These are phyloP conservation scores for Yueomyces sp. DNA, from an alignment of 805 yeast genomes.

Conservation along the genomic window DNA sequence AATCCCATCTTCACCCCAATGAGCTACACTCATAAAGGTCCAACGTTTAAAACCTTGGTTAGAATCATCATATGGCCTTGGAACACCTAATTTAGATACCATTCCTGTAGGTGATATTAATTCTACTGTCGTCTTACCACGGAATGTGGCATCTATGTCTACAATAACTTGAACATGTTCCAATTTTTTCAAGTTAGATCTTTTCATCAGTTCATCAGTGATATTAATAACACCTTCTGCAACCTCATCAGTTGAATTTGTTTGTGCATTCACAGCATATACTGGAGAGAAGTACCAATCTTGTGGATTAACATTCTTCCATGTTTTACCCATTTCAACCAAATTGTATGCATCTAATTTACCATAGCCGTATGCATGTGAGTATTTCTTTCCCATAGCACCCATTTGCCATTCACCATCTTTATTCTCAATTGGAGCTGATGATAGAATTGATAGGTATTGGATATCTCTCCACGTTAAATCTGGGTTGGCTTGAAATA, in stretches of 20 bases:
- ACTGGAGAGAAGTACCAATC: slow-evolving; percentile 54
- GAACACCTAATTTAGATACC: slow-evolving; percentile 57
- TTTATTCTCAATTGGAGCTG: slow-evolving; percentile 49
- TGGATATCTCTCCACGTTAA: slow-evolving; percentile 95
- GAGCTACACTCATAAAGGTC: slow-evolving; percentile 97
- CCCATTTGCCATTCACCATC: slow-evolving; percentile 70
- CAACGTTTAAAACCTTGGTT: slow-evolving; percentile 56
- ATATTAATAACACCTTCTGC: slow-evolving; percentile 33
- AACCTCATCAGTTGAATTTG: slow-evolving; percentile 12
- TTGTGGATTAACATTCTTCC: slow-evolving; percentile 87
- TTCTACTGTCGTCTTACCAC: slow-evolving; percentile 60
- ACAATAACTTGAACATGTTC: slow-evolving; percentile 84
- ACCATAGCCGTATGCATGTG: slow-evolving; percentile 87
- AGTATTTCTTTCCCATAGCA: slow-evolving; percentile 53
- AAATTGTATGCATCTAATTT: slow-evolving; percentile 70
- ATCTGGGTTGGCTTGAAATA: slow-evolving; percentile 69
- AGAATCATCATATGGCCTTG: slow-evolving; percentile 45
- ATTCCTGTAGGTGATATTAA: slow-evolving; percentile 68
- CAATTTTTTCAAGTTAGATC: slow-evolving; percentile 50
- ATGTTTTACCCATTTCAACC: slow-evolving; percentile 56
- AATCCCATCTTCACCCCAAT: slow-evolving; percentile 88
- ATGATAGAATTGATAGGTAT: slow-evolving; percentile 59
- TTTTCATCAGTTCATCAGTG: slow-evolving; percentile 33
- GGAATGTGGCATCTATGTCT: slow-evolving; percentile 43
- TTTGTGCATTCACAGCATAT: slow-evolving; percentile 20